phyloP scores from a whole-genome alignment of 2,329 filamentous ascomycete genomes.

The Monosporascus sp. region DNA sequence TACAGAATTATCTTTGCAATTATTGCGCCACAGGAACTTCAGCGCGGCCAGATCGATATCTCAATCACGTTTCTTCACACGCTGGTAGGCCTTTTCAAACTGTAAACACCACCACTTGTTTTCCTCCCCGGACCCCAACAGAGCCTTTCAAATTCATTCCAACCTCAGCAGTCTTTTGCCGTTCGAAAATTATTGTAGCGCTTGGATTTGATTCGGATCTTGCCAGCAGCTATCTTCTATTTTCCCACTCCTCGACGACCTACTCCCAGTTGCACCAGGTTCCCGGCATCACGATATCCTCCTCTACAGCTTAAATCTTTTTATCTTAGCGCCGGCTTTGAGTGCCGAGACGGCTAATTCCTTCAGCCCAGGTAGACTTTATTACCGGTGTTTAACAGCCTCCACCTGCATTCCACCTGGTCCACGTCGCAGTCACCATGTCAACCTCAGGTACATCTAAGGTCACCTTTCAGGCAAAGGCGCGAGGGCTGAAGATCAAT shows the following conservation, averaged over 20 bases:
- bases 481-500: slow-evolving; percentile 3
- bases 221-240: background rate
- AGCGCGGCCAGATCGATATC: background rate
- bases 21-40: background rate
- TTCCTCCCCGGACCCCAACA: background rate
- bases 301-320: background rate
- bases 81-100: background rate
- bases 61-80: background rate
- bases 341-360: too few species aligned
- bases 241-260: background rate
- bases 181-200: too few species aligned
- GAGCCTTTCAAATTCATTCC: background rate
- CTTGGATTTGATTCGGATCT: background rate
- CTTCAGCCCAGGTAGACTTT: background rate
- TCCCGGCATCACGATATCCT: background rate
- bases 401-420: background rate
- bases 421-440: slow-evolving; percentile 1
- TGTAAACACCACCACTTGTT: background rate
- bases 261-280: background rate
- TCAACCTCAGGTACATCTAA: background rate
- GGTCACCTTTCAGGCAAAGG: slow-evolving; percentile 2
- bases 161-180: background rate
- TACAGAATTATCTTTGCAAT: background rate
- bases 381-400: background rate
- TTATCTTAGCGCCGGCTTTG: too few species aligned